Conservation (phyloP, 1,284 basidiomycete genomes). For the Trichosporon inkin region DNA sequence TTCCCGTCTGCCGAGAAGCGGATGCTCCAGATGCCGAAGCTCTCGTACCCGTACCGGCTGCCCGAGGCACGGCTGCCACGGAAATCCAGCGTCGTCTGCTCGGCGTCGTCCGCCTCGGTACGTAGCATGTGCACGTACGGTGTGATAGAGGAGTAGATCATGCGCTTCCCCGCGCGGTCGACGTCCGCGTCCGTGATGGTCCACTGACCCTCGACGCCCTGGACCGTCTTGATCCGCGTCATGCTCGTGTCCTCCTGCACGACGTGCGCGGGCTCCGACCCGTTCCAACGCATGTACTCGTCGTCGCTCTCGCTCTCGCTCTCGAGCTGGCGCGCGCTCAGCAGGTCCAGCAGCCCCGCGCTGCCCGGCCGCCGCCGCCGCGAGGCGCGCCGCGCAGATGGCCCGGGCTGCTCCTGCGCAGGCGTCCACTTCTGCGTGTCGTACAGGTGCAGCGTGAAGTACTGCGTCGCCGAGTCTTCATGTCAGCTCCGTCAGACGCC, state of each 20-base stretch:
- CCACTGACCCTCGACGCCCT: slow-evolving; percentile 73
- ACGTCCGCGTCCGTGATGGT: slow-evolving; percentile 93
- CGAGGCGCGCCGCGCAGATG: slow-evolving; percentile 9
- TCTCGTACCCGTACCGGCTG: slow-evolving; percentile 43
- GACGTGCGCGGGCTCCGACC: background rate
- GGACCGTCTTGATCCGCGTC: slow-evolving; percentile 71
- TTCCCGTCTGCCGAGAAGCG: slow-evolving; percentile 93
- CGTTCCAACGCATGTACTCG: slow-evolving; percentile 17
- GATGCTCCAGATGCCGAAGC: slow-evolving; percentile 84
- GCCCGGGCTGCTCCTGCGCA: background rate
- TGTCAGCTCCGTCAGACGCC: slow-evolving; percentile 17
- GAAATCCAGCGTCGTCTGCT: slow-evolving; percentile 72
- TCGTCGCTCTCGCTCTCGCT: slow-evolving; percentile 48
- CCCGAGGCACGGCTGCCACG: background rate
- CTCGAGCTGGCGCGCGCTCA: slow-evolving; percentile 15
- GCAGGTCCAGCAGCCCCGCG: background rate
- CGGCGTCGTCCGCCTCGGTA: slow-evolving; percentile 65
- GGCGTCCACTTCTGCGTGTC: slow-evolving; percentile 56
- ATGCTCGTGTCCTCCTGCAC: slow-evolving; percentile 58
- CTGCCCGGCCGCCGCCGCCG: slow-evolving; percentile 10
- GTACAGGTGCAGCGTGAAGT: slow-evolving; percentile 83
- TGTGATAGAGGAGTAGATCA: slow-evolving; percentile 86
- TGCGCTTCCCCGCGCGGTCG: slow-evolving; percentile 84
- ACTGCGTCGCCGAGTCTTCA: slow-evolving; percentile 55
- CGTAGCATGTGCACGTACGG: slow-evolving; percentile 80